Percentiles rank a stretch among this genome's conserved stretches.
phyloP scores from a whole-genome alignment of 495 filamentous ascomycete genomes.

The Xylaria venustula region DNA sequence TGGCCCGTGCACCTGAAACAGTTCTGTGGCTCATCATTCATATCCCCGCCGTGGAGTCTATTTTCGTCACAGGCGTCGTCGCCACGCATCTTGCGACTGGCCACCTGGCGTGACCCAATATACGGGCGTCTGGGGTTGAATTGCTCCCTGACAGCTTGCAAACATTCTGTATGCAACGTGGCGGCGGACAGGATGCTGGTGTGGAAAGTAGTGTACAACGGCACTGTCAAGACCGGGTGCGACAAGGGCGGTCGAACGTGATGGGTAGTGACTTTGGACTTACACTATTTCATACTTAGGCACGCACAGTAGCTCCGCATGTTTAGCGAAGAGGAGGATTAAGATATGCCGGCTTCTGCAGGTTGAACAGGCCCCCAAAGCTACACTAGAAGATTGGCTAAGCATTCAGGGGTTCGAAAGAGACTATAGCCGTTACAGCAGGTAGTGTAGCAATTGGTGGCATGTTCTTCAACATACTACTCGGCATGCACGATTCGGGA shows the following conservation, averaged over 20 bases:
- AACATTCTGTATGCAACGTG: slow-evolving; percentile 9
- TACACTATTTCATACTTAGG: no score
- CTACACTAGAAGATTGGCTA: not conserved
- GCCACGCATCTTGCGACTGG: not conserved
- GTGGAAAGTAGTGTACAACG: not conserved
- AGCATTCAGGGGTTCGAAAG: not conserved
- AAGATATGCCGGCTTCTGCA: slow-evolving; percentile 14
- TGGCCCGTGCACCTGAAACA: slow-evolving; percentile 13
- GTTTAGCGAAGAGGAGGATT: not conserved
- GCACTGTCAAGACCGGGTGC: not conserved
- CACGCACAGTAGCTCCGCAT: slow-evolving; percentile 6
- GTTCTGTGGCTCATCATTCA: not conserved
- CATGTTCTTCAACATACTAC: slow-evolving; percentile 2
- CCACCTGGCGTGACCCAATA: not conserved
- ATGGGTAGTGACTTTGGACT: no score
- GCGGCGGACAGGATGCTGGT: not conserved
- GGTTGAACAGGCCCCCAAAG: slow-evolving; percentile 2
- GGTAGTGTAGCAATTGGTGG: not conserved
- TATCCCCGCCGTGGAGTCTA: not conserved
- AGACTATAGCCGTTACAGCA: not conserved
- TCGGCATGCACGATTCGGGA: slow-evolving; percentile 14
- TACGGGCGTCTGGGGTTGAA: not conserved
- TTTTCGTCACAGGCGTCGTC: slow-evolving; percentile 7
- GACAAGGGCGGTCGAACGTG: not conserved
- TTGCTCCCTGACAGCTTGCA: slow-evolving; percentile 5